Evolutionary conservation across 305 asterid species (phyloP).

Genomic region (Fraxinus albicans): DNA sequence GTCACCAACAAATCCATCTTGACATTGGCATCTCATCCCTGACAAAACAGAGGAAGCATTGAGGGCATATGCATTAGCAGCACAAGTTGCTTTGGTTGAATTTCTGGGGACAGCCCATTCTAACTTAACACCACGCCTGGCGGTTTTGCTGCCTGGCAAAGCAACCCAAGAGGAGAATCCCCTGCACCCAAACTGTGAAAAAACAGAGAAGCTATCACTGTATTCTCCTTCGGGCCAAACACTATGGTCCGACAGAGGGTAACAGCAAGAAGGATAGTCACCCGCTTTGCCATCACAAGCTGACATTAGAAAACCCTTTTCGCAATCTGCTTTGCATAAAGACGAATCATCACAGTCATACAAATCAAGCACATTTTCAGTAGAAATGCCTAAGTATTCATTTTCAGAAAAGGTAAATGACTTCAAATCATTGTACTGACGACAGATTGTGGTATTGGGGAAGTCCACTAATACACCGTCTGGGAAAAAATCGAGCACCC

Average conservation of each 20-base stretch:
- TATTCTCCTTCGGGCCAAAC: slow-evolving; percentile 39
- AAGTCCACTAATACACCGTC: slow-evolving; percentile 53
- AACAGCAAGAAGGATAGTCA: slow-evolving; percentile 58
- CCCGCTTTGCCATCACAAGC: slow-evolving; percentile 38
- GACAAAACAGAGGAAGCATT: slow-evolving; percentile 51
- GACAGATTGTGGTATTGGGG: slow-evolving; percentile 53
- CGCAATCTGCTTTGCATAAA: slow-evolving; percentile 51
- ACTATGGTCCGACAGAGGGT: slow-evolving; percentile 48
- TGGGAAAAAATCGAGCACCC: slow-evolving; percentile 49
- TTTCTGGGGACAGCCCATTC: slow-evolving; percentile 69
- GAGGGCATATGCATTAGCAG: slow-evolving; percentile 33
- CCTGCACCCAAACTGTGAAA: slow-evolving; percentile 54
- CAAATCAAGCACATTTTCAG: slow-evolving; percentile 55
- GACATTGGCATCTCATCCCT: slow-evolving; percentile 58
- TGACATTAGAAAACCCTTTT: slow-evolving; percentile 35
- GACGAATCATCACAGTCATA: slow-evolving; percentile 76
- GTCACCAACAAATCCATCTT: slow-evolving; percentile 59
- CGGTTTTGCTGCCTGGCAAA: slow-evolving; percentile 32
- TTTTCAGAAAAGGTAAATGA: slow-evolving; percentile 46
- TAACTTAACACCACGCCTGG: slow-evolving; percentile 56
- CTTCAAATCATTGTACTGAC: slow-evolving; percentile 48
- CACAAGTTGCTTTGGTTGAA: slow-evolving; percentile 41
- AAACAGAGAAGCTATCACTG: slow-evolving; percentile 35
- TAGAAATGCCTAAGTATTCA: slow-evolving; percentile 45
- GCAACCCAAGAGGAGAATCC: slow-evolving; percentile 67